A percentile compares a stretch with the other conserved stretches of the same genome.
Evolutionary conservation across 305 asterid genomes (phyloP).

Genomic region (Rubia tinctorum): DNA sequence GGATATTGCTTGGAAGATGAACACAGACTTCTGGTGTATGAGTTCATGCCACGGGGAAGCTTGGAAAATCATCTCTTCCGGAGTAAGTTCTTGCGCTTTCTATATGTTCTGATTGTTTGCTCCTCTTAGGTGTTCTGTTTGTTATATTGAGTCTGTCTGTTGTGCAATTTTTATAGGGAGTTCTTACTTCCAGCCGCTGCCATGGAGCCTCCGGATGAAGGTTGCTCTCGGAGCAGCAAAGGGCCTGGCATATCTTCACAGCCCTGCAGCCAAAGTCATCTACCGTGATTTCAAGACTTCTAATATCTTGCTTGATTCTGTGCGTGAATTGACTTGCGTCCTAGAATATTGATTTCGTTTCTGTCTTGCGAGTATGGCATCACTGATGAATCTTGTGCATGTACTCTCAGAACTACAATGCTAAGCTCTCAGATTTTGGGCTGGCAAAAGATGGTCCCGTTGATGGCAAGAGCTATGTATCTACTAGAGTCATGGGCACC

Average conservation of each 20-base stretch:
- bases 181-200: conserved; percentile 71
- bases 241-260: conserved; percentile 80
- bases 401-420: conserved; percentile 53
- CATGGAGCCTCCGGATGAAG: conserved; percentile 79
- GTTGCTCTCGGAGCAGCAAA: conserved; percentile 80
- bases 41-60: conserved; percentile 91
- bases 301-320: conserved; percentile 73
- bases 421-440: conserved; percentile 88
- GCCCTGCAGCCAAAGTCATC: conserved; percentile 79
- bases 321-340: conserved; percentile 23
- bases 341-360: neutral
- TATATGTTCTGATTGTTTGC: neutral
- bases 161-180: conserved; percentile 42
- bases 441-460: conserved; percentile 81
- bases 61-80: conserved; percentile 82
- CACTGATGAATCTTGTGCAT: neutral
- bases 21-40: conserved; percentile 75
- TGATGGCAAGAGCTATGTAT: conserved; percentile 80
- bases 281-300: conserved; percentile 85
- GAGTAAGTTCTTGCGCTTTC: conserved; percentile 43
- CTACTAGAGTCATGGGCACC: conserved; percentile 87
- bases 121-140: neutral
- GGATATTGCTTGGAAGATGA: conserved; percentile 92
- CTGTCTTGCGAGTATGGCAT: neutral
- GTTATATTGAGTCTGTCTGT: neutral